Base-by-base conservation (phyloP, 805 yeast genomes). In the Saccharomyces mikatae region DNA sequence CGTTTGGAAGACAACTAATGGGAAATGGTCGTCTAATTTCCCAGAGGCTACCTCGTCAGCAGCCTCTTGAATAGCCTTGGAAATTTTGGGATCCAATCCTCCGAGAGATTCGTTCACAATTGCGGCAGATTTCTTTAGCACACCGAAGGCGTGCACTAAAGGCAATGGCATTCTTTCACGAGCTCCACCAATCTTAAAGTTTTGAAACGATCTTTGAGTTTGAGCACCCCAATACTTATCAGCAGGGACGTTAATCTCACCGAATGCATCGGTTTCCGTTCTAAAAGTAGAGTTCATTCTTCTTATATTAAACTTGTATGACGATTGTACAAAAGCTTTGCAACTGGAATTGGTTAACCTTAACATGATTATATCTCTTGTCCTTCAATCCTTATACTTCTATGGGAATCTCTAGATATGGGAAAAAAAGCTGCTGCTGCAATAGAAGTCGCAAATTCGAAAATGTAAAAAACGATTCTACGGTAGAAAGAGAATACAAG, bases 211-310 rank as follows among this genome's bases (percentile, higher is more conserved):
- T 75, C 98, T 83, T 68, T 87, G 91, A 58, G 99, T 94, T 76
- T 94, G 99, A 48, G 98, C 98, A 57, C 99, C 99, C 92, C 97
- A 92, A 80, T 92, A 92, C 72, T 81, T 84, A 65, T 87, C 80
- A 59, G 82, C 76, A 56, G 88, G 90, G 51, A 92, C 99, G 70
- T 90, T 89, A 67, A 94, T 87, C 70, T 89, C 96, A 63, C 99
- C 99, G 68, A 92, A 94, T 52, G 98, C 98, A 75, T 92, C 99
- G 56, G 89, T 80, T 73, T 92, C 99, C 54, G 80, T 81, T 76
- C 99, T 68, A 59, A 62, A 67, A 26, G 44, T n/a, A 4, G 44
- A 36, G 24, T 17, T 36, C 44, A 36, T 36, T 9, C 44, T 36
- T 36, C 24, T 36, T 36, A 36, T 6, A 17, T 36, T 17, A 4